A percentile compares a stretch with the other conserved stretches of the same genome.
These are phyloP conservation scores for Tulasnella sp. DNA, from an alignment of 768 basidiomycete species.

Conservation along the genomic window DNA sequence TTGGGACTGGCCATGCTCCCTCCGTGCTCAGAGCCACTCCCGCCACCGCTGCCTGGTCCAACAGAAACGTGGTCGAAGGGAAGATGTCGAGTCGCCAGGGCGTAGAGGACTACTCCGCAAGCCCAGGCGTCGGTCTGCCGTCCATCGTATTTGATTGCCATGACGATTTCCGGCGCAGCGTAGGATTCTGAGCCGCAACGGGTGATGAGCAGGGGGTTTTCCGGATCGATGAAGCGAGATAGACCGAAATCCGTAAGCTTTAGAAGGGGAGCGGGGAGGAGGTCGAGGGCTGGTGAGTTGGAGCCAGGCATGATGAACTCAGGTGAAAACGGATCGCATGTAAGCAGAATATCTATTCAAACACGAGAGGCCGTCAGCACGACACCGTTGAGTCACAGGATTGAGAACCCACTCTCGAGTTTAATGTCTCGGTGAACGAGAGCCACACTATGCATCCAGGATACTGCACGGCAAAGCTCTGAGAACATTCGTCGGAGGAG, in stretches of 20 bases:
- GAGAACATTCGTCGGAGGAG: conserved; percentile 59
- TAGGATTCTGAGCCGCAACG: conserved; percentile 85
- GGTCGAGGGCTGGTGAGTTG: conserved; percentile 17
- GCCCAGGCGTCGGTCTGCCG: conserved; percentile 84
- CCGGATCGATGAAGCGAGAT: conserved; percentile 67
- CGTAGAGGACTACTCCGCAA: conserved; percentile 77
- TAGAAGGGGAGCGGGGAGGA: conserved; percentile 45
- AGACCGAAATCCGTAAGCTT: conserved; percentile 86
- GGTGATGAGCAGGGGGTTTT: conserved; percentile 51
- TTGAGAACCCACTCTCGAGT: conserved; percentile 37
- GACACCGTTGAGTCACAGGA: neutral
- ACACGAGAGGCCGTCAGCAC: neutral
- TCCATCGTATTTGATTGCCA: conserved; percentile 62
- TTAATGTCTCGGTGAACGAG: conserved; percentile 89
- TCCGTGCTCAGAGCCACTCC: conserved; percentile 10
- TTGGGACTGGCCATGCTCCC: conserved; percentile 21
- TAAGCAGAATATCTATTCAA: conserved; percentile 60
- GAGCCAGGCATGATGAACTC: conserved; percentile 25
- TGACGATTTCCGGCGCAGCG: conserved; percentile 68
- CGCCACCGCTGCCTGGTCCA: conserved; percentile 30
- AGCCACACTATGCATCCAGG: conserved; percentile 78
- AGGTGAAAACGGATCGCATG: conserved; percentile 34
- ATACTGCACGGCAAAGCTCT: conserved; percentile 66
- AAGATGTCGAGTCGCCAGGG: conserved; percentile 52
- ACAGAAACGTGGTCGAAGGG: conserved; percentile 46